Evolutionary conservation across 306 rosid species (phyloP).

Genomic region (Bauhinia variegata): DNA sequence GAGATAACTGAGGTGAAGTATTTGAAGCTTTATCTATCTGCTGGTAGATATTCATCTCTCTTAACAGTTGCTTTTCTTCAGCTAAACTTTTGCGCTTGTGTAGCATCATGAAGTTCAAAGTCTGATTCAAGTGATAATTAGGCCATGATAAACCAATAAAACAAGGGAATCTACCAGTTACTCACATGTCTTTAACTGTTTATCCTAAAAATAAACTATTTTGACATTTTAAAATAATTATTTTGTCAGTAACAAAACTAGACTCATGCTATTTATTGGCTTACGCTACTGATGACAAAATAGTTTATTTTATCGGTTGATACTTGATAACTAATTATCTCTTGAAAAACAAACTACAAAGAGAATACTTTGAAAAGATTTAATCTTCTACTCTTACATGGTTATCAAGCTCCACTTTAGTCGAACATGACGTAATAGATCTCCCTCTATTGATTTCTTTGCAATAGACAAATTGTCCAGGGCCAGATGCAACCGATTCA

Average conservation of each 20-base stretch:
- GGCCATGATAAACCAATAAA: neutral
- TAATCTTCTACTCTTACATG: slow-evolving; percentile 3
- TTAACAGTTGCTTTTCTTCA: slow-evolving; percentile 29
- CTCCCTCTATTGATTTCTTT: slow-evolving; percentile 6
- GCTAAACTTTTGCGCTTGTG: slow-evolving; percentile 23
- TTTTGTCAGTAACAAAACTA: too few relatives aligned
- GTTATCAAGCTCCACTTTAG: slow-evolving; percentile 18
- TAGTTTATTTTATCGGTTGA: too few relatives aligned
- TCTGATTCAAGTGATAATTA: slow-evolving; percentile 8
- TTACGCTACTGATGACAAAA: too few relatives aligned
- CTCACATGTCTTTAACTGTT: too few relatives aligned
- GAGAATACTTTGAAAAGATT: neutral
- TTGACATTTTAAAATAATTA: too few relatives aligned
- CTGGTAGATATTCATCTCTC: slow-evolving; percentile 9
- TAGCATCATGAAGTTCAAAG: slow-evolving; percentile 33
- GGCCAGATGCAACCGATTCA: neutral
- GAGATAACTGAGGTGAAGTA: neutral
- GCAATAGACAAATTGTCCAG: slow-evolving; percentile 16
- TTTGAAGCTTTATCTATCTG: neutral
- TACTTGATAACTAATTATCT: too few relatives aligned
- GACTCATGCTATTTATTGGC: too few relatives aligned
- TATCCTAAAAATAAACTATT: too few relatives aligned
- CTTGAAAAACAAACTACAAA: neutral
- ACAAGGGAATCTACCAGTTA: too few relatives aligned
- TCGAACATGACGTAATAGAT: neutral